phyloP scores from a whole-genome alignment of 176 grass and related monocot genomes.

The Aegilops speltoides region DNA sequence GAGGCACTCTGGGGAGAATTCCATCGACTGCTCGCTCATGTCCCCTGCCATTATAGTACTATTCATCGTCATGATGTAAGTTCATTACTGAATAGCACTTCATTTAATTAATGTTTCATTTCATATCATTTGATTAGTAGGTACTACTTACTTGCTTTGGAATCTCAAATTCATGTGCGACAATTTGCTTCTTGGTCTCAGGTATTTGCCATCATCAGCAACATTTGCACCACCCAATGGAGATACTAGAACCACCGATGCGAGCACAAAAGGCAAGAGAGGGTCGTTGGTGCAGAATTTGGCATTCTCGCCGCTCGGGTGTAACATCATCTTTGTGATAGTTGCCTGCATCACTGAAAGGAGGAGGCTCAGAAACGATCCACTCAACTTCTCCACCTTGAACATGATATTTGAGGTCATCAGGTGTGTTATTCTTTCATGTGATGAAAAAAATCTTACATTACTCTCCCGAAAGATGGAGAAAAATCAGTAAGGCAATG shows the following conservation, averaged over 20 bases:
- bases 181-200: constrained; percentile 13
- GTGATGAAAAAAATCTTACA: neutral
- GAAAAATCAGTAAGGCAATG: neutral
- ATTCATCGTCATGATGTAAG: constrained; percentile 61
- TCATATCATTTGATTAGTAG: neutral
- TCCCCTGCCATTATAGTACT: constrained; percentile 32
- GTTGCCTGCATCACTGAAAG: constrained; percentile 69
- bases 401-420: constrained; percentile 69
- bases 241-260: constrained; percentile 1
- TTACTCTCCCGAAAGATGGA: neutral
- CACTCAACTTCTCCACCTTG: constrained; percentile 76
- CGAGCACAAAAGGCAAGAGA: neutral
- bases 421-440: constrained; percentile 37
- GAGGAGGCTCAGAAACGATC: constrained; percentile 46
- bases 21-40: constrained; percentile 46
- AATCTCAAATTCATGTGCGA: neutral
- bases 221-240: constrained; percentile 15
- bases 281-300: constrained; percentile 3
- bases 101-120: neutral
- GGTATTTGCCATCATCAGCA: constrained; percentile 58
- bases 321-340: constrained; percentile 44
- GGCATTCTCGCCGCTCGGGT: constrained; percentile 37
- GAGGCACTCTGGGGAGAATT: constrained; percentile 53
- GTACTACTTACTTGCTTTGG: neutral
- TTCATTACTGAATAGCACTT: neutral